Percentiles rank a stretch among this genome's conserved stretches.
phyloP scores from a whole-genome alignment of 257 asterid genomes.

The Phtheirospermum japonicum region DNA sequence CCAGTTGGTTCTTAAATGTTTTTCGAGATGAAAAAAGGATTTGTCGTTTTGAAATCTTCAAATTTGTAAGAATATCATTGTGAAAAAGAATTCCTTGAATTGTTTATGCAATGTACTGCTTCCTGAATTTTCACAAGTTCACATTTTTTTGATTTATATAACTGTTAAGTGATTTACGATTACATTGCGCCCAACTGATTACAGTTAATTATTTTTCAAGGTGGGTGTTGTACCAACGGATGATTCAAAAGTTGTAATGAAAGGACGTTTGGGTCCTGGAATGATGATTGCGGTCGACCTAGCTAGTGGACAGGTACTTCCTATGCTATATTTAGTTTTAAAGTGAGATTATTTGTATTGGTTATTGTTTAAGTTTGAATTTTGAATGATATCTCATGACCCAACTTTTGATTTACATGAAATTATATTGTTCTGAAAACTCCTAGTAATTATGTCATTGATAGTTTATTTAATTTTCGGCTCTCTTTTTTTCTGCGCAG shows the following conservation, averaged over 20 bases:
- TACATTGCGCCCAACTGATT: slow-evolving; percentile 25
- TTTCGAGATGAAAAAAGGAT: too few relatives aligned
- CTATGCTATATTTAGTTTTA: slow-evolving; percentile 10
- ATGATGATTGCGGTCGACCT: slow-evolving; percentile 98
- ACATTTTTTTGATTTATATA: slow-evolving; percentile 7
- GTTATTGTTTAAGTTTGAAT: not conserved
- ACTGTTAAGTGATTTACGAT: not conserved
- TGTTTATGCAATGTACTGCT: too few relatives aligned
- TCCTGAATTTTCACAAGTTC: too few relatives aligned
- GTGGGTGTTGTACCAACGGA: slow-evolving; percentile 94
- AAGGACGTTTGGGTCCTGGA: slow-evolving; percentile 99
- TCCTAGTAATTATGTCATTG: slow-evolving; percentile 16
- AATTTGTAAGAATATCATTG: too few relatives aligned
- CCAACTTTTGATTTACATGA: slow-evolving; percentile 19
- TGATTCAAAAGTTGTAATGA: slow-evolving; percentile 87
- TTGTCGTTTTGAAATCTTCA: too few relatives aligned
- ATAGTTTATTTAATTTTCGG: slow-evolving; percentile 6
- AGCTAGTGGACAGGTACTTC: slow-evolving; percentile 79
- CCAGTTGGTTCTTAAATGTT: too few relatives aligned
- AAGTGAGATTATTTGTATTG: slow-evolving; percentile 1
- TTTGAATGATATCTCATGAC: not conserved
- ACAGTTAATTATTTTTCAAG: slow-evolving; percentile 41
- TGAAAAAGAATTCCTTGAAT: too few relatives aligned
- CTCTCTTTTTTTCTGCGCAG: slow-evolving; percentile 34
- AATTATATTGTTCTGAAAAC: not conserved